Evolutionary conservation across 73 alveolate genomes (phyloP).

Genomic region (Uronychia binucleata): DNA sequence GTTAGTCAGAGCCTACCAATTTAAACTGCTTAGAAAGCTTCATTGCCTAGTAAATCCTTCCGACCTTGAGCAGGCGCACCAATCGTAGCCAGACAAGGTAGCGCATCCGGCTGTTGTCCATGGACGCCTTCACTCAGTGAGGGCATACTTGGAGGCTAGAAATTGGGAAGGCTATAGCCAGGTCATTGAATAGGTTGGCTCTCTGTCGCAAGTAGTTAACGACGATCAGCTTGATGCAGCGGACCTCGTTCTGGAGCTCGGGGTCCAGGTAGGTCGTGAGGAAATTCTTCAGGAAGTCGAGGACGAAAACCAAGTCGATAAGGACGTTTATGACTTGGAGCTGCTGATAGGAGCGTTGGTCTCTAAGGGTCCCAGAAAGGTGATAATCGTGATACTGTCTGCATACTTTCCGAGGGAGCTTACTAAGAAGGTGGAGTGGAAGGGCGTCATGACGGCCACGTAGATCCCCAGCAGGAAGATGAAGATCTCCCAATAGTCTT

Average conservation of each 20-base stretch:
- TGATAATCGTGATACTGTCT: no score
- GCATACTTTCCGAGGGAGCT: no score
- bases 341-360: no score
- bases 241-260: background rate
- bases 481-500: background rate
- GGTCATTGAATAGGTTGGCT: background rate
- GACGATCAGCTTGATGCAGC: background rate
- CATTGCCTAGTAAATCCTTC: background rate
- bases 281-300: background rate
- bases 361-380: no score
- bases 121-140: no score
- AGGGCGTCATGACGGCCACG: background rate
- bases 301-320: background rate
- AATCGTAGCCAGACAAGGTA: background rate
- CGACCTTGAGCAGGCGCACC: background rate
- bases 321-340: background rate
- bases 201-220: background rate
- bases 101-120: no score
- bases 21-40: background rate
- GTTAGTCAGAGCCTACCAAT: background rate
- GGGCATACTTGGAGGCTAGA: background rate
- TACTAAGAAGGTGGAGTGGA: background rate
- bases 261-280: background rate
- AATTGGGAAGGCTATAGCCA: background rate
- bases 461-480: background rate